phyloP scores from a whole-genome alignment of 768 basidiomycete genomes.

The Auriscalpium orientale region DNA sequence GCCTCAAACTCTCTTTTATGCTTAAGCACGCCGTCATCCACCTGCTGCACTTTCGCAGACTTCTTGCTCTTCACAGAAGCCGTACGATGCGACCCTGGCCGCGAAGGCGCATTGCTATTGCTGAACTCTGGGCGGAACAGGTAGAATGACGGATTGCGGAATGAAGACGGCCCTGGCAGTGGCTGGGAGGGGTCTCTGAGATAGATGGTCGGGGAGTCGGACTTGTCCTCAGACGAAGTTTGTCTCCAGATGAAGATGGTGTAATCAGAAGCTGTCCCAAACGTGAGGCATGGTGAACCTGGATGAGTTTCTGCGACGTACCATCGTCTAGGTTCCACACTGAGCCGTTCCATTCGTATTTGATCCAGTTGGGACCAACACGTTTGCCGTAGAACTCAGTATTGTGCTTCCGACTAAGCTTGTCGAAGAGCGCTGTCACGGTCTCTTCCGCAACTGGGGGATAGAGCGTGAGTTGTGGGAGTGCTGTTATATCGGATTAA shows the following conservation, averaged over 20 bases:
- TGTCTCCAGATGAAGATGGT: constrained; percentile 78
- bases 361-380: constrained; percentile 74
- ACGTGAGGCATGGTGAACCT: constrained; percentile 2
- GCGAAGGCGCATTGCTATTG: neutral
- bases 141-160: constrained; percentile 68
- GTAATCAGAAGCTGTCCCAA: constrained; percentile 68
- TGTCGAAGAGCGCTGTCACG: constrained; percentile 56
- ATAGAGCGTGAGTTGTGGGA: neutral
- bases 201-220: constrained; percentile 46
- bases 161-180: constrained; percentile 54
- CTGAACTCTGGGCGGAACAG: constrained; percentile 38
- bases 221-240: constrained; percentile 24
- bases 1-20: constrained; percentile 73
- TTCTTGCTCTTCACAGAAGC: constrained; percentile 22
- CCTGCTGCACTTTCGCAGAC: constrained; percentile 22
- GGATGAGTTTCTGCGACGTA: constrained; percentile 18
- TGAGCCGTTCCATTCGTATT: constrained; percentile 74
- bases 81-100: constrained; percentile 13
- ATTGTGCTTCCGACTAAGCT: constrained; percentile 59
- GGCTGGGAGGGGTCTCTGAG: constrained; percentile 53
- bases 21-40: constrained; percentile 45
- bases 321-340: constrained; percentile 91
- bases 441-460: constrained; percentile 60
- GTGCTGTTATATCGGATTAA: neutral
- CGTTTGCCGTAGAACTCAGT: constrained; percentile 51